Conservation (phyloP, 2,329 filamentous ascomycete genomes). For the Calcarisporium arbuscula region DNA sequence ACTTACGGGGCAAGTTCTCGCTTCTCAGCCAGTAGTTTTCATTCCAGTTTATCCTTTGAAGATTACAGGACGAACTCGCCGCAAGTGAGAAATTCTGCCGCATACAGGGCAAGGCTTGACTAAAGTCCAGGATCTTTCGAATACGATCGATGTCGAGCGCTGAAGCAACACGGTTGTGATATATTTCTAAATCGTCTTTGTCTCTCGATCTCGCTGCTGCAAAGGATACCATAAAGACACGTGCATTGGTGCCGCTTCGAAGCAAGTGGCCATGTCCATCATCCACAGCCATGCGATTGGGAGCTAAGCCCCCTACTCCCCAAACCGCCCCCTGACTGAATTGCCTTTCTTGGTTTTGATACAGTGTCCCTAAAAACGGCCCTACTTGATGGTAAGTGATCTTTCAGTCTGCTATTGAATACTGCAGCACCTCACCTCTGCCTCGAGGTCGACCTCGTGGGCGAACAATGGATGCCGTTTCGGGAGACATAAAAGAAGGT, state of each 20-base stretch:
- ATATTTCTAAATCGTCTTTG: constrained; percentile 59
- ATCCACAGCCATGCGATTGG: constrained; percentile 47
- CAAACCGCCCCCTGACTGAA: constrained; percentile 66
- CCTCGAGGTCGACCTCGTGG: background rate
- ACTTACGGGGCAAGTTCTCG: no score
- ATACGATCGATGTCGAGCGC: constrained; percentile 75
- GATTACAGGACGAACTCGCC: no score
- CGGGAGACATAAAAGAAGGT: no score
- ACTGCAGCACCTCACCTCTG: background rate
- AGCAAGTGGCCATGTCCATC: constrained; percentile 59
- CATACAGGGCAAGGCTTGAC: background rate
- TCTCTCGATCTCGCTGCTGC: constrained; percentile 31
- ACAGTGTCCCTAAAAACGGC: constrained; percentile 18
- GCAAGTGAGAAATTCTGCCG: background rate
- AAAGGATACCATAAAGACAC: constrained; percentile 51
- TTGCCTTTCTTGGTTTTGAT: constrained; percentile 32
- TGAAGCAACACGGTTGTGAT: constrained; percentile 68
- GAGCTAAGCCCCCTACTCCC: constrained; percentile 66
- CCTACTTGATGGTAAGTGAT: constrained; percentile 14
- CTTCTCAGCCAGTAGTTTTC: no score
- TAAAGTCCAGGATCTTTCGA: constrained; percentile 57
- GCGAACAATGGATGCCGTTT: background rate
- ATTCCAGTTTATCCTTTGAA: no score
- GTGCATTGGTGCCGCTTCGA: constrained; percentile 68
- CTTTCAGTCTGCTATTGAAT: background rate